These are phyloP conservation scores for Globisporangium nodosum DNA, from an alignment of 352 stramenopile species.

Conservation along the genomic window DNA sequence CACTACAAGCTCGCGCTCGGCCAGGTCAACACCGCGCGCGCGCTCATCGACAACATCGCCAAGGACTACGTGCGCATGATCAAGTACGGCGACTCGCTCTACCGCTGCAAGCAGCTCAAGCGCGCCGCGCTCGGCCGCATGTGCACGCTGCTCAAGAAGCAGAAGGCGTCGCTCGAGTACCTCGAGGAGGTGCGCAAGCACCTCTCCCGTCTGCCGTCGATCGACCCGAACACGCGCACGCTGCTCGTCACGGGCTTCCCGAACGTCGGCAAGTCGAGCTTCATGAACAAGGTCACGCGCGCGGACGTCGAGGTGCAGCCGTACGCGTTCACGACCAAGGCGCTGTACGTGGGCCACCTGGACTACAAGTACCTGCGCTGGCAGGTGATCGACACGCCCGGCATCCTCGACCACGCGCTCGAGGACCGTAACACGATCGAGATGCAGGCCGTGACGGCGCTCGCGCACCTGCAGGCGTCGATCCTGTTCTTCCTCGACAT, in stretches of 20 bases:
- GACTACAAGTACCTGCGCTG: slow-evolving; percentile 99
- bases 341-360: slow-evolving; percentile 99
- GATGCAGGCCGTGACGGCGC: slow-evolving; percentile 99
- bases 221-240: slow-evolving; percentile 99
- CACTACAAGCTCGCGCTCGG: slow-evolving; percentile 99
- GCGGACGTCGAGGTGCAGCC: slow-evolving; percentile 99
- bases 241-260: slow-evolving; percentile 98
- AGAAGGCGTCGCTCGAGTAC: slow-evolving; percentile 98
- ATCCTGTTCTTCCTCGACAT: slow-evolving; percentile 99
- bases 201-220: slow-evolving; percentile 96
- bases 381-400: slow-evolving; percentile 99
- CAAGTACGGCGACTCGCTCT: slow-evolving; percentile 99
- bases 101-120: slow-evolving; percentile 99
- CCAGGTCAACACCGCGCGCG: slow-evolving; percentile 98
- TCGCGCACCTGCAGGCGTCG: slow-evolving; percentile 98
- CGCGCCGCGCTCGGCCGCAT: slow-evolving; percentile 98
- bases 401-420: slow-evolving; percentile 99
- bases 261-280: slow-evolving; percentile 99
- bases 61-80: slow-evolving; percentile 99
- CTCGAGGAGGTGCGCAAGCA: slow-evolving; percentile 97
- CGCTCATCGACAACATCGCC: slow-evolving; percentile 95
- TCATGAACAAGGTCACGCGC: slow-evolving; percentile 99
- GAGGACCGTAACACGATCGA: slow-evolving; percentile 99
- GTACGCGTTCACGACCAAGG: slow-evolving; percentile 99
- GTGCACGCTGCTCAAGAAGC: slow-evolving; percentile 99